A percentile compares a stretch with the other conserved stretches of the same genome.
Conservation (phyloP, 2,329 filamentous ascomycete species). For the Fusarium sp. region DNA sequence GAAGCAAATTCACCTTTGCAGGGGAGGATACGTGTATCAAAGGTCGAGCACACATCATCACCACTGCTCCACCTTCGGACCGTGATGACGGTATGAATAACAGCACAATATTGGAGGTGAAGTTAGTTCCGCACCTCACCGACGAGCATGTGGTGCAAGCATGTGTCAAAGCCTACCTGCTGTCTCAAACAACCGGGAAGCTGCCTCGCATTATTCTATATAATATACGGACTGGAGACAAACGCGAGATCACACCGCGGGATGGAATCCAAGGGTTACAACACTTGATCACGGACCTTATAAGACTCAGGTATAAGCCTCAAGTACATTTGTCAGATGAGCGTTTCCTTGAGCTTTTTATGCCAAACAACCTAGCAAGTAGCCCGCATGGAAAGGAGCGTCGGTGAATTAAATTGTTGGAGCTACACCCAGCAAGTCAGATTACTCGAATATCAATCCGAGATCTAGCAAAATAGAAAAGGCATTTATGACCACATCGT, state of each 20-base stretch:
- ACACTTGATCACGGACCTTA: constrained; percentile 34
- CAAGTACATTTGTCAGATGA: constrained; percentile 10
- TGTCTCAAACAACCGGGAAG: constrained; percentile 1
- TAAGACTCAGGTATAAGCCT: constrained; percentile 43
- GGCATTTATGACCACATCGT: neutral
- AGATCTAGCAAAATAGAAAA: neutral
- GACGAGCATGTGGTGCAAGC: constrained; percentile 49
- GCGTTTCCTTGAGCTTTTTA: constrained; percentile 31
- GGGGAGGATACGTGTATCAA: constrained; percentile 6
- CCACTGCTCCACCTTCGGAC: neutral
- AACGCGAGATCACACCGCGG: constrained; percentile 38
- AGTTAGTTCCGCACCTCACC: constrained; percentile 49
- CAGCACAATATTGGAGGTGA: constrained; percentile 51
- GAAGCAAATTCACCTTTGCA: neutral
- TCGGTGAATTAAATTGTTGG: too few relatives aligned
- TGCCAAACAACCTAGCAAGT: constrained; percentile 20
- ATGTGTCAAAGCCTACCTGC: constrained; percentile 49
- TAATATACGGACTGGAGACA: constrained; percentile 50
- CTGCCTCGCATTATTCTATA: constrained; percentile 46
- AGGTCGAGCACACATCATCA: constrained; percentile 35
- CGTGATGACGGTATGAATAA: neutral
- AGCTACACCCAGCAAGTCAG: too few relatives aligned
- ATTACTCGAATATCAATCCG: neutral
- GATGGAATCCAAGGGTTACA: constrained; percentile 17
- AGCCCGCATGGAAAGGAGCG: neutral